A percentile compares a stretch with the other conserved stretches of the same genome.
Conservation (phyloP, 2,329 filamentous ascomycete species). For the Alternaria postmessia region DNA sequence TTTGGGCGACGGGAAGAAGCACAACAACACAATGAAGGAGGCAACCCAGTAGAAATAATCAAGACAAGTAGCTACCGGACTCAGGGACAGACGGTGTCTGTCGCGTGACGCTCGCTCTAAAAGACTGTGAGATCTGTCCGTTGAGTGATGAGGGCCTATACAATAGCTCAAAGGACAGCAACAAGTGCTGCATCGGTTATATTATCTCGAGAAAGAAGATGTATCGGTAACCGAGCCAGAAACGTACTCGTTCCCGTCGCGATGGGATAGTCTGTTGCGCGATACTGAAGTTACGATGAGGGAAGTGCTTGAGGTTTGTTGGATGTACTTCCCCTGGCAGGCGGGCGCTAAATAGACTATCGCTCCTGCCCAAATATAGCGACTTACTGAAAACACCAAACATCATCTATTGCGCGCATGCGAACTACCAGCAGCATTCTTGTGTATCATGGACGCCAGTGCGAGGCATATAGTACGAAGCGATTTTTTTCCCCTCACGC, state of each 20-base stretch:
- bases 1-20: rapidly evolving
- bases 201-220: not conserved
- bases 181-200: not conserved
- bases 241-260: not conserved
- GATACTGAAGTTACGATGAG: not conserved
- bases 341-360: not conserved
- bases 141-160: not conserved
- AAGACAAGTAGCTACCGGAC: not conserved
- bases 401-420: not conserved
- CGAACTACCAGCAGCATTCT: not conserved
- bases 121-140: not conserved
- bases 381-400: not conserved
- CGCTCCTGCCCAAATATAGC: not conserved
- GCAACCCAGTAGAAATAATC: rapidly evolving
- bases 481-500: not conserved
- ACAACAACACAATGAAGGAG: not conserved
- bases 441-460: not conserved
- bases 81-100: not conserved
- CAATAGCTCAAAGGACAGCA: not conserved
- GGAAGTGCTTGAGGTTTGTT: not conserved
- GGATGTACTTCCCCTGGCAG: not conserved
- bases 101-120: not conserved
- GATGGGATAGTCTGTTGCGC: not conserved
- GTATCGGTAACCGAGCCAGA: not conserved
- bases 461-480: not conserved